A percentile compares a stretch with the other conserved stretches of the same genome.
These are phyloP conservation scores for Cyberlindnera galapagoensis DNA, from an alignment of 805 yeast genomes.

Conservation along the genomic window DNA sequence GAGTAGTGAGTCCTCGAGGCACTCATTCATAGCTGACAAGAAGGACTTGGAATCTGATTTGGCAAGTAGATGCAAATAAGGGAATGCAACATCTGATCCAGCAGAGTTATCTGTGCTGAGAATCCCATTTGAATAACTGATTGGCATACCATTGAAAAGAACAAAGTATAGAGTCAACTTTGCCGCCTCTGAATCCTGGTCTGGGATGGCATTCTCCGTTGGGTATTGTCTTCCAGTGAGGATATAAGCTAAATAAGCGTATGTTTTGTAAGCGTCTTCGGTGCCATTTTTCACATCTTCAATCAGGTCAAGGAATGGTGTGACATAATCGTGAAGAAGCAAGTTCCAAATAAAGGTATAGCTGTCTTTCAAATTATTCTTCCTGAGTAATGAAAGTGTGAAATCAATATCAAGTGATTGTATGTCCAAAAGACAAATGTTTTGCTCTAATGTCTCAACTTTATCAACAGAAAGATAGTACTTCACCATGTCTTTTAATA, in stretches of 20 bases:
- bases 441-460: slow-evolving; percentile 51
- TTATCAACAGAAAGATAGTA: slow-evolving; percentile 35
- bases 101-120: slow-evolving; percentile 27
- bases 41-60: slow-evolving; percentile 49
- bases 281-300: slow-evolving; percentile 23
- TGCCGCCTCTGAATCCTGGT: slow-evolving; percentile 29
- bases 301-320: slow-evolving; percentile 64
- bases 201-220: slow-evolving; percentile 43
- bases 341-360: slow-evolving; percentile 66
- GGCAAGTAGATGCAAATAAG: slow-evolving; percentile 59
- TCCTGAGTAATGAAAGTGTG: slow-evolving; percentile 55
- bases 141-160: slow-evolving; percentile 50
- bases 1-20: slow-evolving; percentile 71
- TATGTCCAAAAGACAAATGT: slow-evolving; percentile 65
- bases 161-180: slow-evolving; percentile 48
- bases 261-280: slow-evolving; percentile 31
- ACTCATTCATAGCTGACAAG: slow-evolving; percentile 68
- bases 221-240: slow-evolving; percentile 82
- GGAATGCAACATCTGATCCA: slow-evolving; percentile 50
- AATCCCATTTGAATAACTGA: slow-evolving; percentile 23
- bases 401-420: slow-evolving; percentile 69
- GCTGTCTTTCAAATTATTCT: slow-evolving; percentile 53
- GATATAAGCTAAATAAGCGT: slow-evolving; percentile 58
- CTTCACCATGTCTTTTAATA: slow-evolving; percentile 57
- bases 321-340: slow-evolving; percentile 59